A percentile compares a stretch with the other conserved stretches of the same genome.
Evolutionary conservation across 345 rosid species (phyloP).

Genomic region (Eucalyptus tenuipes): DNA sequence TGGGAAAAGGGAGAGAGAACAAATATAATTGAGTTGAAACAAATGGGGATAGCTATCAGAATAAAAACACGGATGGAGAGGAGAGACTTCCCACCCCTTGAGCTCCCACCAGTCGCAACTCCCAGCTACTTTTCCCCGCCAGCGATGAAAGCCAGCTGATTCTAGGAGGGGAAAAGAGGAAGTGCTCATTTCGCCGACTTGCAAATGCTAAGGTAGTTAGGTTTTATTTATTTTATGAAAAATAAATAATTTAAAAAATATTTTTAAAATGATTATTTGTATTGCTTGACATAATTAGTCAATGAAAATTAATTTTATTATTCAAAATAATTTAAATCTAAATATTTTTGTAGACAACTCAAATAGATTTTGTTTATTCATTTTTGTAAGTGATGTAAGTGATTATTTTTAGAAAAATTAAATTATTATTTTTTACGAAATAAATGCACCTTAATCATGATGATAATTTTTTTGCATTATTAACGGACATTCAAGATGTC

Average conservation of each 20-base stretch:
- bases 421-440: too few relatives aligned
- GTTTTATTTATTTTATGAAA: background rate
- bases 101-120: background rate
- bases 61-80: background rate
- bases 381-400: background rate
- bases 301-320: too few relatives aligned
- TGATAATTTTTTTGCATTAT: background rate
- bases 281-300: too few relatives aligned
- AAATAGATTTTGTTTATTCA: too few relatives aligned
- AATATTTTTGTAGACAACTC: too few relatives aligned
- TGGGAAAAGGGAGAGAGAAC: background rate
- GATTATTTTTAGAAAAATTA: too few relatives aligned
- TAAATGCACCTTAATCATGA: background rate
- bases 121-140: background rate
- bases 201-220: background rate
- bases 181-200: background rate
- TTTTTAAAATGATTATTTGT: too few relatives aligned
- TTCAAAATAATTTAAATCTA: too few relatives aligned
- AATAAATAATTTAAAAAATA: too few relatives aligned
- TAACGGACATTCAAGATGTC: background rate
- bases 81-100: background rate
- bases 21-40: background rate
- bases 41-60: background rate
- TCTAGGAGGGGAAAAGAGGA: background rate
- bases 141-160: background rate